Base-by-base conservation (phyloP, 495 filamentous ascomycete species). In the Neurospora hispaniola region DNA sequence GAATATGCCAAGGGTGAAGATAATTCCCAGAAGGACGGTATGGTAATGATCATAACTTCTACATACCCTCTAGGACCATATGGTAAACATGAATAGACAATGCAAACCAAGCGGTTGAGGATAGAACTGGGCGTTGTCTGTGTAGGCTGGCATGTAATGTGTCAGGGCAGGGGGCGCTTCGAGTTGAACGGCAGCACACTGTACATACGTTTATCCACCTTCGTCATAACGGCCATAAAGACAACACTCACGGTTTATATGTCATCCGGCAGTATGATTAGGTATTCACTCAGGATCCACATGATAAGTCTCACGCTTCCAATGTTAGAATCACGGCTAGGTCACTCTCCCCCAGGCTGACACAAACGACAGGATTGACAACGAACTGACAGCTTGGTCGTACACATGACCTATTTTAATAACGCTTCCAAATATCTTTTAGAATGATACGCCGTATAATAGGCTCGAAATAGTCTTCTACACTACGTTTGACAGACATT, bases 341-440 rank as follows among this genome's bases (percentile, higher is more conserved):
- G 8, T 46, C 8, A 41, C 9, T 1, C 9, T 46, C n/a, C 2
- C 43, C 0, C 4, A 27, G 1, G 2, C 46, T 2, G 20, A 27
- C 20, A 8, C 46, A 2, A 12, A 54, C 0, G 23, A 62, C 54
- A 62, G 54, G 20, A 62, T 9, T 8, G 27, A 62, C 54, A 27
- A 20, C n/a, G 9, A 20, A 66, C 54, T 66, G 54, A 66, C 54
- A 35, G 54, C 54, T 35, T 2, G 0, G 27, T 66, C 1, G 54
- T 66, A 66, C 54, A 66, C 54, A 35, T 66, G 27, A 35, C 27
- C 54, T n/a, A n/a, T n/a, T n/a, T n/a, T n/a, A n/a, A n/a, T n/a
- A n/a, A n/a, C n/a, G n/a, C n/a, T n/a, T n/a, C n/a, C n/a, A n/a
- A n/a, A n/a, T n/a, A n/a, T n/a, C n/a, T n/a, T n/a, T n/a, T n/a